Percentiles rank a stretch among this genome's conserved stretches.
Conservation (phyloP, 768 basidiomycete species). For the Panus rudis region DNA sequence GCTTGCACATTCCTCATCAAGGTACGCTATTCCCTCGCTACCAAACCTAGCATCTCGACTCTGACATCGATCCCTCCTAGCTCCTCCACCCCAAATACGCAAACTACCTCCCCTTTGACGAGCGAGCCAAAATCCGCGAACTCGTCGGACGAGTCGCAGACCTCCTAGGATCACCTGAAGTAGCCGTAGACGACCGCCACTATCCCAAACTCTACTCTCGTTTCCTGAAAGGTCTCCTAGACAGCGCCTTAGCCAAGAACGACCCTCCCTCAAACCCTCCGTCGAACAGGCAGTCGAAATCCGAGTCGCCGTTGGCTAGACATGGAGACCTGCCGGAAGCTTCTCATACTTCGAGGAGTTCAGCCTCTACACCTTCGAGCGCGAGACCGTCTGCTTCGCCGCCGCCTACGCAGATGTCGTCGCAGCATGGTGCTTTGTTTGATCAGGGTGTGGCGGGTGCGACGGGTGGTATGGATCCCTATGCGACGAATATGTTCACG, state of each 20-base stretch:
- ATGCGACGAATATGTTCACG: slow-evolving; percentile 3
- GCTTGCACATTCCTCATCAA: slow-evolving; percentile 81
- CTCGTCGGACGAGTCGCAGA: slow-evolving; percentile 62
- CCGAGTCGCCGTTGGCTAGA: slow-evolving; percentile 6
- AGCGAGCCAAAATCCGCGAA: slow-evolving; percentile 52
- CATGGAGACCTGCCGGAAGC: slow-evolving; percentile 5
- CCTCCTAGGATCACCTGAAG: slow-evolving; percentile 59
- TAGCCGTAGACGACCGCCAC: slow-evolving; percentile 76
- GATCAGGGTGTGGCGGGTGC: not conserved
- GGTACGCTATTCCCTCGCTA: slow-evolving; percentile 29
- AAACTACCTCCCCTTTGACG: slow-evolving; percentile 48
- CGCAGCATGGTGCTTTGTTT: too few relatives aligned
- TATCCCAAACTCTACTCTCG: slow-evolving; percentile 75
- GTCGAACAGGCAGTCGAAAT: slow-evolving; percentile 5
- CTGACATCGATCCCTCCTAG: slow-evolving; percentile 27
- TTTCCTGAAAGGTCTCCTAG: slow-evolving; percentile 68
- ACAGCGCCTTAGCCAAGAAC: slow-evolving; percentile 20
- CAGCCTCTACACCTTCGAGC: slow-evolving; percentile 4
- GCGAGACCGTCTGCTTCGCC: not conserved
- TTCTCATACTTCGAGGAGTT: not conserved
- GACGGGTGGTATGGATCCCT: not conserved
- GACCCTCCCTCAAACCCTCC: slow-evolving; percentile 7
- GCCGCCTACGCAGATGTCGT: not conserved
- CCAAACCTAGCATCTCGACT: not conserved
- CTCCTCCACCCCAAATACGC: slow-evolving; percentile 75